A percentile compares a stretch with the other conserved stretches of the same genome.
These are phyloP conservation scores for Hansenula lynferdii DNA, from an alignment of 1,139 yeast species.

Conservation along the genomic window DNA sequence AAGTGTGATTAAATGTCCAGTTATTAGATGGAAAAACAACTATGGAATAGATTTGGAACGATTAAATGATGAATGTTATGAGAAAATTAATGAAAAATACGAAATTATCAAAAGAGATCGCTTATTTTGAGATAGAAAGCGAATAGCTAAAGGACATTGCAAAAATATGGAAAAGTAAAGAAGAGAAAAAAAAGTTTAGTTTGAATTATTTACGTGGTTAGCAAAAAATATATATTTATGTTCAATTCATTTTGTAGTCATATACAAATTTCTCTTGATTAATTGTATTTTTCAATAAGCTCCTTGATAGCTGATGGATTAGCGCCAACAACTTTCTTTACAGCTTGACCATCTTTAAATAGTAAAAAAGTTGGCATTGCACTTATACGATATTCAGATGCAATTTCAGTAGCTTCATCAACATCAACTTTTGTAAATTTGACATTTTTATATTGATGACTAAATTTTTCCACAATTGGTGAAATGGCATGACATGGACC, in stretches of 20 bases:
- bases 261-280: too few species aligned
- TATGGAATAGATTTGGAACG: conserved; percentile 15
- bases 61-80: conserved; percentile 8
- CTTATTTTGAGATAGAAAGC: conserved; percentile 7
- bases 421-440: conserved; percentile 79
- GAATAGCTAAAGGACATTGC: background rate
- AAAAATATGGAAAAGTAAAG: too few species aligned
- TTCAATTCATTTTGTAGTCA: background rate
- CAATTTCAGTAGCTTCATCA: conserved; percentile 64
- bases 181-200: background rate
- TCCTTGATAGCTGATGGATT: conserved; percentile 44
- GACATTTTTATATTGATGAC: conserved; percentile 40
- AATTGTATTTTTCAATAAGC: conserved; percentile 30
- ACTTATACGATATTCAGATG: conserved; percentile 61
- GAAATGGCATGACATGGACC: conserved; percentile 89
- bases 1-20: conserved; percentile 18
- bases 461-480: conserved; percentile 68
- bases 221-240: background rate
- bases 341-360: conserved; percentile 60
- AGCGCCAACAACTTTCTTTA: conserved; percentile 72
- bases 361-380: conserved; percentile 90
- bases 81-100: conserved; percentile 17
- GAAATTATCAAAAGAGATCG: conserved; percentile 21
- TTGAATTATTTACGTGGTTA: background rate
- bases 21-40: conserved; percentile 18